Evolutionary conservation across 106 monocot genomes (phyloP), one percentile per base, ranked within the genome.

Genomic region (Dactylorhiza incarnata): DNA sequence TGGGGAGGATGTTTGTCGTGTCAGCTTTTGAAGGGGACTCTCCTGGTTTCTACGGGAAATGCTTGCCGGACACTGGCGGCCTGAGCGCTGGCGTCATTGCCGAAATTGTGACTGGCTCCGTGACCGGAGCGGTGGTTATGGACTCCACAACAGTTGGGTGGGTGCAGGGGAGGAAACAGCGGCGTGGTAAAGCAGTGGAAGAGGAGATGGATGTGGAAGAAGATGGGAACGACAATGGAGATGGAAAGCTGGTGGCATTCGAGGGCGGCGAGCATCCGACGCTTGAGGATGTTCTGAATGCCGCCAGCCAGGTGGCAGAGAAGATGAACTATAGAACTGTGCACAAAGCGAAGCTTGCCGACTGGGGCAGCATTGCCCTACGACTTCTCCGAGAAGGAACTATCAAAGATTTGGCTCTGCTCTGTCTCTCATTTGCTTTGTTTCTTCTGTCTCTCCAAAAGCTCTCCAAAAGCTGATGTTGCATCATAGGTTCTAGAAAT

Each of bases 271-370:
- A 95, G 81, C 95, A 95, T 45, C 63, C 92, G 46, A 92, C 92
- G 5, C 86, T 92, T 7, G 92, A 95, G 54, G 88, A 95, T 47
- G 89, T 96, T 51, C 85, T 96, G 12, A 96, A 96, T 48, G 93
- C 93, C 2, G 89, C 95, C 11, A 90, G 95, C 16, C 95, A 96
- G 76, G 95, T 96, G 49, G 85, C 91, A 65, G 90, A 93, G 90
- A 96, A 96, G 88, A 87, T 90, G 12, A 86, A 77, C 79, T 96
- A 96, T 37, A 90, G 93, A 22, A 87, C 95, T 0, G 90, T 93
- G 24, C 93, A 96, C 84, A 96, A 96, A 83, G 95, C 95, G n/a
- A 96, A 89, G 85, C 85, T 96, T 12, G 82, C 81, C 4, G 85
- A 90, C 43, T 93, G 95, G 0, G 90, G 90, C 7, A 84, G 80